Percentiles rank a stretch among this genome's conserved stretches.
phyloP scores from a whole-genome alignment of 495 filamentous ascomycete species.

The Penicillium fimorum region DNA sequence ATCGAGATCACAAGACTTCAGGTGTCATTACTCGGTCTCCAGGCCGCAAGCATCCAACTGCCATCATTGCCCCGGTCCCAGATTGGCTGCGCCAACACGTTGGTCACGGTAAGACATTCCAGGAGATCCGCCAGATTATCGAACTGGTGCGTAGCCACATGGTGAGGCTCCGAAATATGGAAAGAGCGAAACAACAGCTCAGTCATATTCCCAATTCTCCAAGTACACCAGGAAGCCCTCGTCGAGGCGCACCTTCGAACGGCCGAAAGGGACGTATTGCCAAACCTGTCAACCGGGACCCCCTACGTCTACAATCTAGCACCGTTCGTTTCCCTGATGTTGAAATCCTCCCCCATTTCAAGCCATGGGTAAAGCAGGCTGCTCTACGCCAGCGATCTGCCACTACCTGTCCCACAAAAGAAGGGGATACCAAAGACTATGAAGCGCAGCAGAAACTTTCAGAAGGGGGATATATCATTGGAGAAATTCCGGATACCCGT shows the following conservation, averaged over 20 bases:
- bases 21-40: not conserved
- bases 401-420: not conserved
- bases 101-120: constrained; percentile 32
- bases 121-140: constrained; percentile 31
- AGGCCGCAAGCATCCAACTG: constrained; percentile 24
- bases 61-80: constrained; percentile 30
- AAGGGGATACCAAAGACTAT: not conserved
- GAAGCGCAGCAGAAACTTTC: not conserved
- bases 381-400: constrained; percentile 3
- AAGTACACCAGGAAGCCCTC: not conserved
- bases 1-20: not conserved
- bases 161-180: constrained; percentile 3
- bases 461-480: not conserved
- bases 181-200: not conserved
- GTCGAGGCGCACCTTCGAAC: not conserved
- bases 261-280: not conserved
- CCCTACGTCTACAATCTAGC: constrained; percentile 4
- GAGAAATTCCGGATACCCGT: not conserved
- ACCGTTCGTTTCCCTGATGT: constrained; percentile 57
- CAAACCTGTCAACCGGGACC: not conserved
- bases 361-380: constrained; percentile 23
- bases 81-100: constrained; percentile 32
- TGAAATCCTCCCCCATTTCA: constrained; percentile 62
- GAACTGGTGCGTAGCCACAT: constrained; percentile 22
- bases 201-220: not conserved